Percentiles rank a stretch among this genome's conserved stretches.
Conservation (phyloP, 2,329 filamentous ascomycete genomes). For the Metarhizium guizhouense region DNA sequence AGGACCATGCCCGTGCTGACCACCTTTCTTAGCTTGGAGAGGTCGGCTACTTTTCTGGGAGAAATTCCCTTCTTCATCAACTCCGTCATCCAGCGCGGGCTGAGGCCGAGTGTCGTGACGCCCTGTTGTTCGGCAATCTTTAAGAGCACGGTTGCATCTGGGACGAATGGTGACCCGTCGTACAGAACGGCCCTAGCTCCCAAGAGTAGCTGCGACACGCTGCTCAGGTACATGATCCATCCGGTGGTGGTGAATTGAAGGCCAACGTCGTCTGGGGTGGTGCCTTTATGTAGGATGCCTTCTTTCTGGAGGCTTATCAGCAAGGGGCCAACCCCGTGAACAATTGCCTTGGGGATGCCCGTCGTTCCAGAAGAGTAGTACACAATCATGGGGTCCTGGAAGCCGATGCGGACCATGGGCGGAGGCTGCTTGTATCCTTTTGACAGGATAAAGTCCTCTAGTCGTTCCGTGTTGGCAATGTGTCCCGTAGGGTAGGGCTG, state of each 20-base stretch:
- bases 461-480: constrained; percentile 38
- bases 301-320: constrained; percentile 53
- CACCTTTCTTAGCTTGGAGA: constrained; percentile 53
- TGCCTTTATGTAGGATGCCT: constrained; percentile 37
- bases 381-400: constrained; percentile 68
- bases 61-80: constrained; percentile 54
- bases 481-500: constrained; percentile 47
- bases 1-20: constrained; percentile 76
- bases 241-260: constrained; percentile 60
- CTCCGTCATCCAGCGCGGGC: constrained; percentile 69
- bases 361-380: constrained; percentile 78
- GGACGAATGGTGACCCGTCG: constrained; percentile 73
- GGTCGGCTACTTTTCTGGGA: constrained; percentile 53
- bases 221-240: constrained; percentile 81
- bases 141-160: constrained; percentile 55
- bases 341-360: constrained; percentile 76
- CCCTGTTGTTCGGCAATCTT: constrained; percentile 51
- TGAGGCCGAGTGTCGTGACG: constrained; percentile 66
- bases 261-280: constrained; percentile 28
- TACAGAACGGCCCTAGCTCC: constrained; percentile 63
- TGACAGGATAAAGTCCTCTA: constrained; percentile 34
- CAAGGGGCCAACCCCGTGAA: constrained; percentile 63
- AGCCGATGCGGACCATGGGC: constrained; percentile 52
- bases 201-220: constrained; percentile 47
- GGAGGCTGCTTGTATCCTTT: constrained; percentile 23